Conservation (phyloP, 139 green algal genomes). For the Mychonastes homosphaera region DNA sequence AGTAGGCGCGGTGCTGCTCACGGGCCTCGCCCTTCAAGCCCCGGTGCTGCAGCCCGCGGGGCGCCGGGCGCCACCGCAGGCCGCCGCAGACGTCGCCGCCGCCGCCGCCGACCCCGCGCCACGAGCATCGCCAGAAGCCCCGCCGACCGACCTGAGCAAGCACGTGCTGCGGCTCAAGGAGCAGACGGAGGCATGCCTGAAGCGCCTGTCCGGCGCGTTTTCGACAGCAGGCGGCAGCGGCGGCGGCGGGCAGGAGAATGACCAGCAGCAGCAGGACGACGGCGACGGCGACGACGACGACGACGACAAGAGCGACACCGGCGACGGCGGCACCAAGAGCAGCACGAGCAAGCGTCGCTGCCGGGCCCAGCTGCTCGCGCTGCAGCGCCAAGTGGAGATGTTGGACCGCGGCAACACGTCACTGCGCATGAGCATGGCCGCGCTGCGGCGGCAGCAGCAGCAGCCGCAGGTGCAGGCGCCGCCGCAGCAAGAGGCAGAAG, state of each 20-base stretch:
- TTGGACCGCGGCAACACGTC: constrained; percentile 8
- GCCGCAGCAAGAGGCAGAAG: background rate
- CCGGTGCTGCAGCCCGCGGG: too few species aligned
- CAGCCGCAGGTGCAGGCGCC: background rate
- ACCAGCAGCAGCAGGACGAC: background rate
- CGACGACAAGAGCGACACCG: background rate
- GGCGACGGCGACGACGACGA: background rate
- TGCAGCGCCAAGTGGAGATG: constrained; percentile 28
- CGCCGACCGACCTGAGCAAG: too few species aligned
- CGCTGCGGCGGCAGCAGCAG: constrained; percentile 6
- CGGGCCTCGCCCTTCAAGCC: too few species aligned
- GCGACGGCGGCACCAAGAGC: background rate
- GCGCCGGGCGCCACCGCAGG: too few species aligned
- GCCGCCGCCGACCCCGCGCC: too few species aligned
- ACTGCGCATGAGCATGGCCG: constrained; percentile 12
- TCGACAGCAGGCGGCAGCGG: background rate
- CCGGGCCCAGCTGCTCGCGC: constrained; percentile 15
- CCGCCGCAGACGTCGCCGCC: too few species aligned
- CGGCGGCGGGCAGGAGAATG: background rate
- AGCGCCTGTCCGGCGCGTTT: background rate
- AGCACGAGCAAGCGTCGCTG: constrained; percentile 18
- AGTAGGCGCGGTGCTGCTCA: background rate
- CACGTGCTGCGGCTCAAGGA: too few species aligned
- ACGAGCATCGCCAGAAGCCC: too few species aligned
- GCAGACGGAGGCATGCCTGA: too few species aligned